Evolutionary conservation across 257 asterid species (phyloP), one percentile per base, ranked within the genome.

Genomic region (Galeopsis tetrahit): DNA sequence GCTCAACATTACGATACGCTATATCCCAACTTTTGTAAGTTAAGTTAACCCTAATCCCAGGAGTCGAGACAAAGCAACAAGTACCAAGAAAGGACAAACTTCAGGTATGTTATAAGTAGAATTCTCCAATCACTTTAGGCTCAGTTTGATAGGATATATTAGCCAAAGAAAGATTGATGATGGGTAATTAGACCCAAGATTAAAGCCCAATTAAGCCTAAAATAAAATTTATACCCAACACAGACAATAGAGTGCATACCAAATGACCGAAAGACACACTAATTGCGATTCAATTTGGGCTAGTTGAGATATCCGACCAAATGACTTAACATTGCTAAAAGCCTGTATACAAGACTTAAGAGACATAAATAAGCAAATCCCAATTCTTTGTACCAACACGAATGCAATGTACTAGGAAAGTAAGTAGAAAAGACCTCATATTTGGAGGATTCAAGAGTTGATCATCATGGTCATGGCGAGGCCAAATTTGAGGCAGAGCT

Each of bases 401-500:
- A 67, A 55, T 52, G 32, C 72, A 69, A 32, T n/a, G 65, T 7
- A 35, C 46, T 9, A 42, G 36, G 2, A 17, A 44, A 3, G 52
- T 28, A 67, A 49, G 3, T 13, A 59, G n/a, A 14, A 14, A 32
- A 66, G 46, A 88, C 93, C 93, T 85, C 7, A 74, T 68, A 55
- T 48, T 74, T 0, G 90, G 93, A 74, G 87, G 88, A 76, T 78
- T 81, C 83, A 79, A 61, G 31, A 44, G 53, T 33, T 52, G 14
- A 39, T 75, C 72, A 5, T 67, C 31, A 3, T 7, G 78, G 9
- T 67, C 31, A 3, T 7, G 78, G 9, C 90, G 95, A 33, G 97
- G 97, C 97, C 97, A 89, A 68, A 91, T 81, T 80, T 91, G 96
- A 66, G 97, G 96, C 67, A 91, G 52, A 5, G 89, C 81, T 1